Conservation (phyloP, 768 basidiomycete genomes). For the Boletus coccyginus region DNA sequence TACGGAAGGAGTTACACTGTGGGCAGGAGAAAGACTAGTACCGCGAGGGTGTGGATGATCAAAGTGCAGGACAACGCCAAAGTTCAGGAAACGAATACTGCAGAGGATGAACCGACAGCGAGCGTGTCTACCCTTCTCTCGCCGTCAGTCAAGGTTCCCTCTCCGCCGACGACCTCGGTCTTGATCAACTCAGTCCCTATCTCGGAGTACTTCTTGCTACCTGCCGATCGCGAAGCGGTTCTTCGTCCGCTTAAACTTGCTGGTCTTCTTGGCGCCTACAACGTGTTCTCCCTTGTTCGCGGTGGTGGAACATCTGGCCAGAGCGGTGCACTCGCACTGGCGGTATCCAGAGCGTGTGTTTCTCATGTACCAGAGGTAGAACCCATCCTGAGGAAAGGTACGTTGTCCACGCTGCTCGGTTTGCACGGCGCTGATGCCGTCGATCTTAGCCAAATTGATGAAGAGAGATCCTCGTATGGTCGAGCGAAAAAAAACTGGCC, state of each 20-base stretch:
- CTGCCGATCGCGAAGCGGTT: slow-evolving; percentile 76
- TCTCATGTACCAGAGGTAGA: slow-evolving; percentile 63
- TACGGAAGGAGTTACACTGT: slow-evolving; percentile 83
- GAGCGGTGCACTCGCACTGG: slow-evolving; percentile 49
- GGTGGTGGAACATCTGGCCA: too few relatives aligned
- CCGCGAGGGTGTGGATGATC: slow-evolving; percentile 93
- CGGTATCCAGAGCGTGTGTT: slow-evolving; percentile 71
- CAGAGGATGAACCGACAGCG: slow-evolving; percentile 3
- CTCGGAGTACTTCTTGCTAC: slow-evolving; percentile 70
- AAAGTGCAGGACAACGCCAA: slow-evolving; percentile 42
- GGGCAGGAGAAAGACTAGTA: slow-evolving; percentile 86
- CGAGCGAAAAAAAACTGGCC: slow-evolving; percentile 95
- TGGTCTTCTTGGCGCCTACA: slow-evolving; percentile 83
- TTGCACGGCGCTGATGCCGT: neutral
- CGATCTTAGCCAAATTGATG: slow-evolving; percentile 67
- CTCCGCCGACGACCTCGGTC: slow-evolving; percentile 58
- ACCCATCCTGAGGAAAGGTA: slow-evolving; percentile 69
- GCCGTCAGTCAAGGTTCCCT: slow-evolving; percentile 14
- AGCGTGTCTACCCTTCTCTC: slow-evolving; percentile 19
- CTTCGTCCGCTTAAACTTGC: slow-evolving; percentile 83
- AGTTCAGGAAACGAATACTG: slow-evolving; percentile 22
- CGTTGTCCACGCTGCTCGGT: neutral
- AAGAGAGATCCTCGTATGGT: slow-evolving; percentile 96
- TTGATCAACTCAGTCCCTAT: slow-evolving; percentile 86
- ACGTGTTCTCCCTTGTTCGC: slow-evolving; percentile 56